Base-by-base conservation (phyloP, 441 rosid genomes). In the Populus hybrid region DNA sequence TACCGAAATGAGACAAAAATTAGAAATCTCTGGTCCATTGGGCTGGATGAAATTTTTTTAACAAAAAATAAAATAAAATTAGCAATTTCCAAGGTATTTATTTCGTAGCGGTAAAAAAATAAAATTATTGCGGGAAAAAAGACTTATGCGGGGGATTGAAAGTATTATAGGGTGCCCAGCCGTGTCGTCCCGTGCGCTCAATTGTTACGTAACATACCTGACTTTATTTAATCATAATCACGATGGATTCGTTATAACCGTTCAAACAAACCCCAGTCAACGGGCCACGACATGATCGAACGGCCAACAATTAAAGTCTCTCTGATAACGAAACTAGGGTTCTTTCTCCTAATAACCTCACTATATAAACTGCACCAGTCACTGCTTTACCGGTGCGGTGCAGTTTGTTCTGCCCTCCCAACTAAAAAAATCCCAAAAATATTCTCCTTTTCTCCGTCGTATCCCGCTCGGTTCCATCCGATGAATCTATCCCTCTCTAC, bases 351-450 rank as follows among this genome's bases (percentile, higher is more conserved):
- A 7, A 59, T 31, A 21, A 23, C 29, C 61, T 2, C 20, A 50
- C 71, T 85, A 84, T 84, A 84, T 83, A 88, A 79, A 0, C 77
- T 2, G 2, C 63, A 63, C 85, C 45, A 9, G 87, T 69, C 24
- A 40, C 74, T 0, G 1, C 31, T 20, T 3, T 2, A 29, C 69
- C 75, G 29, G 83, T 76, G 93, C 93, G 87, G 90, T 78, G 90
- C 93, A 85, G 90, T 82, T 81, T 18, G 38, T 65, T 79, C 93
- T 84, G 89, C 88, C 88, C 88, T 81, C 84, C 88, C 83, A 69
- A 69, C 81, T 33, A 78, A 84, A 85, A 83, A 83, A 76, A 0
- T 35, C 45, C 4, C 71, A 82, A 80, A 82, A 23, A 29, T 18
- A 7, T 2, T 72, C 29, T n/a, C 33, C n/a, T 18, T 20, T 29